Percentiles rank a stretch among this genome's conserved stretches.
Evolutionary conservation across 164 flowering plant species (phyloP).

Genomic region (Buxus sempervirens): DNA sequence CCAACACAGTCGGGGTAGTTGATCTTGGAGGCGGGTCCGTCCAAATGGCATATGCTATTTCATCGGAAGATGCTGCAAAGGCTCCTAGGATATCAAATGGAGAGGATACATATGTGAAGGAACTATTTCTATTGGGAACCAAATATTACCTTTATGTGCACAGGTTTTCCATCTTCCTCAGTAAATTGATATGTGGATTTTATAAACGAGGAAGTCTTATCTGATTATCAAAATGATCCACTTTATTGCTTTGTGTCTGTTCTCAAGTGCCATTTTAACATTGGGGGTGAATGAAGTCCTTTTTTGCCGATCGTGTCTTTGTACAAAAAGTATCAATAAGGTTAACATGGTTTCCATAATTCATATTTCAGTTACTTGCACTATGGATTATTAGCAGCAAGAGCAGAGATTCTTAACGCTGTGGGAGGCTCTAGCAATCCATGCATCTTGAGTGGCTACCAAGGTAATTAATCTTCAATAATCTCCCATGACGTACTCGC

Average conservation of each 20-base stretch:
- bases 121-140: constrained; percentile 67
- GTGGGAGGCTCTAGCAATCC: constrained; percentile 56
- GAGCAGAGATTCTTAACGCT: constrained; percentile 85
- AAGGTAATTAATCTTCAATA: constrained; percentile 40
- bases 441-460: constrained; percentile 71
- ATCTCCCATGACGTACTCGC: background rate
- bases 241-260: background rate
- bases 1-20: constrained; percentile 84
- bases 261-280: no score
- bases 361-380: constrained; percentile 67
- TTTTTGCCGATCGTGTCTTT: background rate
- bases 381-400: constrained; percentile 92
- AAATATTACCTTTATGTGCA: constrained; percentile 87
- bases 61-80: constrained; percentile 66
- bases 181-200: background rate
- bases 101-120: constrained; percentile 78
- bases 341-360: constrained; percentile 1
- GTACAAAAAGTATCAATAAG: background rate
- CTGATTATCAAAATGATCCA: background rate
- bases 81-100: constrained; percentile 65
- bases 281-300: background rate
- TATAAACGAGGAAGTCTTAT: background rate
- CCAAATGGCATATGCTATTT: constrained; percentile 98
- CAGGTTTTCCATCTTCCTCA: constrained; percentile 46
- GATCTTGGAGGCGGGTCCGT: constrained; percentile 99